Evolutionary conservation across 768 basidiomycete species (phyloP), one percentile per base, ranked within the genome.

Genomic region (Termitomyces sp.): DNA sequence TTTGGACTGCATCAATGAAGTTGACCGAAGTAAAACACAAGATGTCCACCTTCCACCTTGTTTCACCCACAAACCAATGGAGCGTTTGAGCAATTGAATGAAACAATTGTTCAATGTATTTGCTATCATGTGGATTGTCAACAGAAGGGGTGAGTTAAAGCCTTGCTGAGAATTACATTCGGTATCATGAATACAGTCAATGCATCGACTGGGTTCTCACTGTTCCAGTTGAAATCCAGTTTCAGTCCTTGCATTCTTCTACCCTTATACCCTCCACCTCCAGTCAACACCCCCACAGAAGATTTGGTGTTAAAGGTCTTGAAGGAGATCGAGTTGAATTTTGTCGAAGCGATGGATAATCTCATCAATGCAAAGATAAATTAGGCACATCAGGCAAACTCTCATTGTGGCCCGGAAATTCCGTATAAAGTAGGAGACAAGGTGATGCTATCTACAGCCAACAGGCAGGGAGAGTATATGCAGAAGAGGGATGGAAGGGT

Each of bases 21-120:
- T 7, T 45, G 2, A 36, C 12, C 5, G 37, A n/a, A 0, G 15
- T 38, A 4, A 54, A 54, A 8, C 34, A 36, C n/a, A 54, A 54
- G 7, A 10, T 20, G 20, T 54, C 20, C 5, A 54, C 37, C 2
- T 20, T 54, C 20, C 5, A 54, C 37, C 2, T 20, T 10, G 7
- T 37, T 34, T 46, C 77, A 78, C 32, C 75, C 74, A 0, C 68
- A 79, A 49, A 76, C 72, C 0, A 71, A 78, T 40, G 37, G 53
- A 8, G 14, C 12, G 2, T 37, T 38, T 4, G 37, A 54, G 25
- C n/a, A 43, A 70, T 74, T 0, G 31, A 73, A 74, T 47, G 67
- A 70, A 32, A 71, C 70, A 0, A 51, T 73, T 3, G 65, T 63
- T 20, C 71, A 73, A 11, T 11, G 46, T 32, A 48, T 68, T 1